Evolutionary conservation across 2,329 filamentous ascomycete species (phyloP).

Genomic region (Ambrosiella xylebori): DNA sequence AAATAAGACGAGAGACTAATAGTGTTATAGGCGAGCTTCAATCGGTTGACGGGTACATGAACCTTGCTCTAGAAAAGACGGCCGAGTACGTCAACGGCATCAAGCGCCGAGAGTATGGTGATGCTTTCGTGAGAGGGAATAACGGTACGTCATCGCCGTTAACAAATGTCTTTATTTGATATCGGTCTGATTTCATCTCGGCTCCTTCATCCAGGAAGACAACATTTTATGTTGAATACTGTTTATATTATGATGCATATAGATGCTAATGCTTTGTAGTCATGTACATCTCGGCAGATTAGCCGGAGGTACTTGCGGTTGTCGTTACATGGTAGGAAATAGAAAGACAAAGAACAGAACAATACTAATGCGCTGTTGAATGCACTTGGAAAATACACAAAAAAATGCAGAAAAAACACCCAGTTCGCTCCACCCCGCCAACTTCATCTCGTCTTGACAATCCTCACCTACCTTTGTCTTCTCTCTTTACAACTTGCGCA

Average conservation of each 20-base stretch:
- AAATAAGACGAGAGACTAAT: not conserved
- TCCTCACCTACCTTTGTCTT: not conserved
- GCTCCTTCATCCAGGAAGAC: not conserved
- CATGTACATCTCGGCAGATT: constrained; percentile 55
- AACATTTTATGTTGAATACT: too few species aligned
- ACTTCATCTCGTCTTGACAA: not conserved
- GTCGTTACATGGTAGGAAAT: not conserved
- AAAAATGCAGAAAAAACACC: not conserved
- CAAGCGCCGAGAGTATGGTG: constrained; percentile 69
- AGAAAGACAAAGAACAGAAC: constrained; percentile 3
- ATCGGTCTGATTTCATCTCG: not conserved
- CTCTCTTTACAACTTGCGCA: constrained; percentile 25
- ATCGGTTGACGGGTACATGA: constrained; percentile 98
- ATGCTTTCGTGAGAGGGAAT: constrained; percentile 90
- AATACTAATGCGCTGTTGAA: not conserved
- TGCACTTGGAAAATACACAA: not conserved
- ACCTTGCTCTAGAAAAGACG: constrained; percentile 93
- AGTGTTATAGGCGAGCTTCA: constrained; percentile 61
- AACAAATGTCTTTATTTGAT: too few species aligned
- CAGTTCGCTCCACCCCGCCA: not conserved
- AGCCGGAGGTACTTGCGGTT: constrained; percentile 9
- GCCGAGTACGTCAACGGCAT: constrained; percentile 78
- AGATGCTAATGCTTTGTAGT: constrained; percentile 24
- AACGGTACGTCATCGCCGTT: constrained; percentile 47
- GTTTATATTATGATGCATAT: too few species aligned